Percentiles rank a stretch among this genome's conserved stretches.
These are phyloP conservation scores for Phyllosticta citriasiana DNA, from an alignment of 2,329 filamentous ascomycete genomes.

Conservation along the genomic window DNA sequence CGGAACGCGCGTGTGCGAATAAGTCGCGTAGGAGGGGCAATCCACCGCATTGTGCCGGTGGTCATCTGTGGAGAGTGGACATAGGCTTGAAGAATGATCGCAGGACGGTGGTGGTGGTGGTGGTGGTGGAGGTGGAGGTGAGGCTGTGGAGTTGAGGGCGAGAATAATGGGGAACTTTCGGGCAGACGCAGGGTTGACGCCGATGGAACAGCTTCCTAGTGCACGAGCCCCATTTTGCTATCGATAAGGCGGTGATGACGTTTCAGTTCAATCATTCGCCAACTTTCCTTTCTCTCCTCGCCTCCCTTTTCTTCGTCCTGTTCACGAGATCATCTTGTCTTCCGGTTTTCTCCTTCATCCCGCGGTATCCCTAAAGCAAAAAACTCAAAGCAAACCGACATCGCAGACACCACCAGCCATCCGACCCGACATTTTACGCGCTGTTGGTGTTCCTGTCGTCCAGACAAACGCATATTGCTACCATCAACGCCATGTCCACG, in stretches of 20 bases:
- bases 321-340: not conserved
- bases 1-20: constrained; percentile 10
- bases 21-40: constrained; percentile 27
- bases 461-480: constrained; percentile 56
- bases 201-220: not conserved
- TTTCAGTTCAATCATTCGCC: not conserved
- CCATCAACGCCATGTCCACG: constrained; percentile 56
- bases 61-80: constrained; percentile 25
- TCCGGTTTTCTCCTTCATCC: not conserved
- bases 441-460: constrained; percentile 54
- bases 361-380: not conserved
- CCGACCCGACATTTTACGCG: not conserved
- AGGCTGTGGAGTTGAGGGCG: not conserved
- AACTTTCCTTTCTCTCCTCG: not conserved
- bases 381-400: not conserved
- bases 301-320: not conserved
- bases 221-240: not conserved
- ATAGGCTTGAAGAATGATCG: not conserved
- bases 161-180: not conserved
- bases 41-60: constrained; percentile 37
- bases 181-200: not conserved
- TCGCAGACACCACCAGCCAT: not conserved
- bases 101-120: not conserved
- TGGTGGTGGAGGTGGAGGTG: not conserved
- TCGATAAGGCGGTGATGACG: not conserved